Conservation (phyloP, 768 basidiomycete species). For the Vararia minispora region DNA sequence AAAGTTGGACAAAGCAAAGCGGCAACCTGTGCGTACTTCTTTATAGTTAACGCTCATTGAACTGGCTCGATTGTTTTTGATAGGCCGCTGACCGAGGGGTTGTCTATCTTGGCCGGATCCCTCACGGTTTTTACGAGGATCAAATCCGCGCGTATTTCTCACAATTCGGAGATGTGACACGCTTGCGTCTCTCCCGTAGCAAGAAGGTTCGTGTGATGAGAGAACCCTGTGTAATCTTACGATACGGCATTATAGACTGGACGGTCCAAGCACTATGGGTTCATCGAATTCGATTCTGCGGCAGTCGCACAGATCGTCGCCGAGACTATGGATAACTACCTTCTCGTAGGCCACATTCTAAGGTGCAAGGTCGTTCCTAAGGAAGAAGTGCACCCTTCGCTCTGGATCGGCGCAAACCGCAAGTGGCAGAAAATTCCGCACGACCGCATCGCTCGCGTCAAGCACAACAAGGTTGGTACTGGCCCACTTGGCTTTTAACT, state of each 20-base stretch:
- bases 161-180: constrained; percentile 87
- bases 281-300: constrained; percentile 86
- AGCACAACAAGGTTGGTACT: constrained; percentile 69
- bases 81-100: constrained; percentile 70
- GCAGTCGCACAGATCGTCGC: constrained; percentile 90
- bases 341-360: constrained; percentile 89
- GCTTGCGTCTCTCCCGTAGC: constrained; percentile 84
- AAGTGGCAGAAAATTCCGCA: constrained; percentile 76
- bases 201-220: constrained; percentile 51
- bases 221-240: not conserved
- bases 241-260: constrained; percentile 64
- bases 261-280: constrained; percentile 92
- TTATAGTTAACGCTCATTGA: not conserved
- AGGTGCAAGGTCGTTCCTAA: constrained; percentile 84
- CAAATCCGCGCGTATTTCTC: constrained; percentile 88
- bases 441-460: constrained; percentile 55
- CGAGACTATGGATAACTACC: constrained; percentile 99
- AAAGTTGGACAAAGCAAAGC: constrained; percentile 39
- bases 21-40: constrained; percentile 50
- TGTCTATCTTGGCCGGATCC: constrained; percentile 80
- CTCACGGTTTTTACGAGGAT: constrained; percentile 96
- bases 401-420: constrained; percentile 96
- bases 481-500: constrained; percentile 1
- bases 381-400: constrained; percentile 82
- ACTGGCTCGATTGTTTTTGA: not conserved